Percentiles rank a stretch among this genome's conserved stretches.
These are phyloP conservation scores for Pecoramyces ruminantium DNA, from an alignment of 192 early-diverging fungal genomes.

Conservation along the genomic window DNA sequence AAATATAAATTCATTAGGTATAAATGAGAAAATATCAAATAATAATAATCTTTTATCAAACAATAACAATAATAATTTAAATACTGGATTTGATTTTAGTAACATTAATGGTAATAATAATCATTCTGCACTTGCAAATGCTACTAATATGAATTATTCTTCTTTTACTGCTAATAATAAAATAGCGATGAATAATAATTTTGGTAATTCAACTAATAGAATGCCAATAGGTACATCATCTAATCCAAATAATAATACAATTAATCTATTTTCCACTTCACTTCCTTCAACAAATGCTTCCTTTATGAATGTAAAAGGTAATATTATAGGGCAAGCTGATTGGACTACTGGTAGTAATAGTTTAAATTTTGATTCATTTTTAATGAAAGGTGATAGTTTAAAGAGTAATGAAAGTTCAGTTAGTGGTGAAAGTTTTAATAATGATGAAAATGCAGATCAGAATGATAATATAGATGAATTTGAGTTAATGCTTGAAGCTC, in stretches of 20 bases:
- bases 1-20: neutral
- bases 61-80: neutral
- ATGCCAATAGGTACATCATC: neutral
- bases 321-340: neutral
- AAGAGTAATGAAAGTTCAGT: neutral
- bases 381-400: neutral
- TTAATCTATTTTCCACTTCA: neutral
- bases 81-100: neutral
- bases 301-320: neutral
- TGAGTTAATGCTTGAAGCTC: neutral
- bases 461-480: neutral
- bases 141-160: neutral
- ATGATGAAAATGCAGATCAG: neutral
- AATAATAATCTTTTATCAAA: neutral
- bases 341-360: neutral
- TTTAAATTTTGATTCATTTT: neutral
- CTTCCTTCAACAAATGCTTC: neutral
- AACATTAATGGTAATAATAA: neutral
- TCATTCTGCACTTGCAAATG: neutral
- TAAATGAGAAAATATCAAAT: neutral
- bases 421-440: neutral
- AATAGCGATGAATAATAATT: neutral
- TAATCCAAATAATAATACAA: neutral
- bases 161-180: neutral
- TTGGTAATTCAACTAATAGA: neutral